Base-by-base conservation (phyloP, 2,329 filamentous ascomycete genomes). In the Epichloe sylvatica region DNA sequence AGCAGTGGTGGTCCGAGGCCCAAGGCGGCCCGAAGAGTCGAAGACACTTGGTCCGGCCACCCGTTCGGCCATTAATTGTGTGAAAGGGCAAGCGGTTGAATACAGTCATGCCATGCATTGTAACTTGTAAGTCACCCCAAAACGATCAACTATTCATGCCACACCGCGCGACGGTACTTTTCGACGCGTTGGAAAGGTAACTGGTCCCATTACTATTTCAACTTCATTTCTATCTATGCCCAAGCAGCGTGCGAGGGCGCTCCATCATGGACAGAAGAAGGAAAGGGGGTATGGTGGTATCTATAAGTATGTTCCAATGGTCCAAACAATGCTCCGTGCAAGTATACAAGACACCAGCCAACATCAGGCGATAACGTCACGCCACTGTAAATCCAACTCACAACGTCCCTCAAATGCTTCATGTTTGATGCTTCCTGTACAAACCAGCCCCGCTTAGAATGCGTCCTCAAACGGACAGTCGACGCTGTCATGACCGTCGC, bases 401-500 rank as follows among this genome's bases (percentile, higher is more conserved):
- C 35, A 25, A 47, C 43, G 15, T 46, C 17, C 38, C 46, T 52
- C 8, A 30, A 37, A 33, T 49, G 41, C 34, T 45, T 36, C 25
- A 1, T 35, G 45, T 23, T 40, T 5, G 8, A 48, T 35, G 19
- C 15, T n/a, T 40, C 40, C 33, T 8, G 8, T 21, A 12, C n/a
- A 9, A 12, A 40, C 21, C 5, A 12, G 11, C 17, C 9, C 9
- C 30, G 19, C 21, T 51, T 33, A 83, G 55, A 83, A 85, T 33
- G 80, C 81, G 65, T 94, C 88, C 68, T 95, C 90, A 66, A 94
- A 85, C 12, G 90, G 89, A 67, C 90, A 95, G 66, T 94, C 88
- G 53, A 94, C 90, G 61, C 91, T 96, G 67, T 96, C 86, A 64
- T 98, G 92, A 13, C 92, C 92, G 61, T 98, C 92, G 54, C 87